These are phyloP conservation scores for Melampsora americana DNA, from an alignment of 1,284 basidiomycete genomes.

Conservation along the genomic window DNA sequence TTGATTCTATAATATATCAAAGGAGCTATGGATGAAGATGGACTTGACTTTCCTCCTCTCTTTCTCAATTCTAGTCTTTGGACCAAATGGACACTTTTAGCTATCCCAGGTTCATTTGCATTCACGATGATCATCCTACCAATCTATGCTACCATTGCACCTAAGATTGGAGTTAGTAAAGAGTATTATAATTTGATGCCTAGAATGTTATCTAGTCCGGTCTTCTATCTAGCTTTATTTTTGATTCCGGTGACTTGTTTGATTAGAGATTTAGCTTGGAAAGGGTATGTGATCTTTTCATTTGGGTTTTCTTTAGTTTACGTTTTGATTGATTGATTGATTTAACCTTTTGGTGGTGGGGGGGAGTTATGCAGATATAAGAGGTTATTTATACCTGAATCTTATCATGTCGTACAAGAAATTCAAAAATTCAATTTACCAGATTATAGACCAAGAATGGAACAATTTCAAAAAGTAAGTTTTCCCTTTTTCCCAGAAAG, in stretches of 20 bases:
- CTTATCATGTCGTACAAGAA: conserved; percentile 97
- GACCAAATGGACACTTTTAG: conserved; percentile 54
- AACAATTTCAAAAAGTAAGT: conserved; percentile 65
- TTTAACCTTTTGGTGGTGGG: neutral
- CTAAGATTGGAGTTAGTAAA: conserved; percentile 77
- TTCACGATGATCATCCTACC: conserved; percentile 94
- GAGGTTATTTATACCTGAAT: conserved; percentile 80
- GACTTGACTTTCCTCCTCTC: conserved; percentile 1
- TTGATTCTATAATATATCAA: too few relatives aligned
- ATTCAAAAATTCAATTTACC: conserved; percentile 87
- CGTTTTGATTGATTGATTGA: conserved; percentile 3
- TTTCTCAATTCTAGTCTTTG: too few relatives aligned
- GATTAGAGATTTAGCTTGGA: conserved; percentile 88
- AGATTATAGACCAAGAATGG: conserved; percentile 93
- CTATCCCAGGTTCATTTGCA: conserved; percentile 91
- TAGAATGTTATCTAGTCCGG: conserved; percentile 75
- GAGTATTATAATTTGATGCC: conserved; percentile 84
- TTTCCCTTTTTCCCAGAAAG: neutral
- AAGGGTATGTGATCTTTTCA: conserved; percentile 70
- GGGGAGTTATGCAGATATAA: conserved; percentile 61
- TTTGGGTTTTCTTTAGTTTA: neutral
- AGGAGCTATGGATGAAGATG: too few relatives aligned
- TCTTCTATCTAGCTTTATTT: conserved; percentile 86
- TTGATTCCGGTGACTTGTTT: conserved; percentile 85
- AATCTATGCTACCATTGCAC: conserved; percentile 82